Conservation (phyloP, 2,329 filamentous ascomycete genomes). For the Calonectria montana region DNA sequence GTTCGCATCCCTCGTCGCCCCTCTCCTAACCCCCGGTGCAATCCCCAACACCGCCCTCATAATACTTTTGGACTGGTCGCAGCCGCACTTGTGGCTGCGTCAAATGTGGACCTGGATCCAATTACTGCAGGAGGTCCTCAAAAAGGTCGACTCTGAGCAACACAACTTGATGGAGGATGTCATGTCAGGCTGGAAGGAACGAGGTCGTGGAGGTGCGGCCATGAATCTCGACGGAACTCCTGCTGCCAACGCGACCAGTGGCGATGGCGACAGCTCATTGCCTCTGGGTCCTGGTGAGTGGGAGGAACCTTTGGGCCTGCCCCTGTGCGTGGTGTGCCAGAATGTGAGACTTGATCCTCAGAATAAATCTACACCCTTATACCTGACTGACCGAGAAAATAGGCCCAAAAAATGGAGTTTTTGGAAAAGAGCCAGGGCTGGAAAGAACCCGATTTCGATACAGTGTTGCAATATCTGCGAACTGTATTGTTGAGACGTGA, state of each 20-base stretch:
- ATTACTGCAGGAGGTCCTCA: constrained; percentile 80
- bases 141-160: constrained; percentile 78
- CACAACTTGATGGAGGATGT: constrained; percentile 89
- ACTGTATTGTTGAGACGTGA: constrained; percentile 88
- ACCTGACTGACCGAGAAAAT: constrained; percentile 35
- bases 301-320: constrained; percentile 89
- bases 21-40: constrained; percentile 84
- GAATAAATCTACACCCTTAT: neutral
- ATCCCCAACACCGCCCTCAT: constrained; percentile 90
- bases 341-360: constrained; percentile 70
- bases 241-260: constrained; percentile 61
- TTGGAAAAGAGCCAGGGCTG: constrained; percentile 91
- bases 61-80: constrained; percentile 94
- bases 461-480: constrained; percentile 91
- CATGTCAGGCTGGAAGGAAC: constrained; percentile 83
- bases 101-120: constrained; percentile 92
- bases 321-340: constrained; percentile 94
- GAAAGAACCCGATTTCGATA: constrained; percentile 97
- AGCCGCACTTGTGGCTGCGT: constrained; percentile 92
- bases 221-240: constrained; percentile 71
- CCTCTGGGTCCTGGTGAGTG: constrained; percentile 91
- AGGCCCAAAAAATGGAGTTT: constrained; percentile 90
- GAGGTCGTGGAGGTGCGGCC: constrained; percentile 73
- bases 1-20: constrained; percentile 84
- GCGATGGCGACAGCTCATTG: constrained; percentile 75